Conservation (phyloP, 805 yeast genomes). For the Huiozyma naganishii region DNA sequence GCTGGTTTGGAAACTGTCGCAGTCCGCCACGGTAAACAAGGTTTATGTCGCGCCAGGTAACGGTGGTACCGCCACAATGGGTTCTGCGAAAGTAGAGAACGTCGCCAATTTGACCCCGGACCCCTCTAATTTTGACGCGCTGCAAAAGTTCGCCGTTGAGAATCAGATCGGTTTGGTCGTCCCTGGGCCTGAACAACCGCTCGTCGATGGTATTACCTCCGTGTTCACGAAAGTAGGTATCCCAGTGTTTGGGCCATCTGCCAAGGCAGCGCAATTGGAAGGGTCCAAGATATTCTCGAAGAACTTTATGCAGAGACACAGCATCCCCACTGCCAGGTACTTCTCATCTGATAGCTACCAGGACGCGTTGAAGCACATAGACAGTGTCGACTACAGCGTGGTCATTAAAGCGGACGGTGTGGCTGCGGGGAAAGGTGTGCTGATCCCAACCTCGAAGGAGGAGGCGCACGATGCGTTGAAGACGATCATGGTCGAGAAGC, state of each 20-base stretch:
- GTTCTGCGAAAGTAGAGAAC: slow-evolving; percentile 47
- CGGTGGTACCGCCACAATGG: slow-evolving; percentile 65
- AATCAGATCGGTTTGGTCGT: slow-evolving; percentile 63
- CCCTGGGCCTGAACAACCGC: slow-evolving; percentile 99
- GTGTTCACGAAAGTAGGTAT: slow-evolving; percentile 73
- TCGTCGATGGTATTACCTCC: slow-evolving; percentile 83
- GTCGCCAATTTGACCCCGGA: slow-evolving; percentile 53
- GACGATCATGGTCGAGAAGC: slow-evolving; percentile 80
- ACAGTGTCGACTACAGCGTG: slow-evolving; percentile 52
- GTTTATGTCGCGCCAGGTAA: slow-evolving; percentile 95
- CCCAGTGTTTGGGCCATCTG: slow-evolving; percentile 95
- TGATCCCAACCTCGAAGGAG: slow-evolving; percentile 73
- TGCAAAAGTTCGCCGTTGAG: slow-evolving; percentile 65
- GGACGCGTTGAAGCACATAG: slow-evolving; percentile 53
- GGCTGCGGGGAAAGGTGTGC: slow-evolving; percentile 98
- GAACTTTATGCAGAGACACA: slow-evolving; percentile 83
- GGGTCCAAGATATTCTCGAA: slow-evolving; percentile 94
- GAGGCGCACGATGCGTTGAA: slow-evolving; percentile 81
- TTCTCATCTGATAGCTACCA: slow-evolving; percentile 70
- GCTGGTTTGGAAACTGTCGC: slow-evolving; percentile 79
- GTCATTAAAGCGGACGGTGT: slow-evolving; percentile 96
- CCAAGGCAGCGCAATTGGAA: slow-evolving; percentile 85
- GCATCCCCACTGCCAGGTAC: slow-evolving; percentile 90
- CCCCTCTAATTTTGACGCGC: slow-evolving; percentile 53
- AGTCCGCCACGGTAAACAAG: slow-evolving; percentile 58